Percentiles rank a stretch among this genome's conserved stretches.
phyloP scores from a whole-genome alignment of 2,329 filamentous ascomycete genomes.

The Ophiosphaerella korrae region DNA sequence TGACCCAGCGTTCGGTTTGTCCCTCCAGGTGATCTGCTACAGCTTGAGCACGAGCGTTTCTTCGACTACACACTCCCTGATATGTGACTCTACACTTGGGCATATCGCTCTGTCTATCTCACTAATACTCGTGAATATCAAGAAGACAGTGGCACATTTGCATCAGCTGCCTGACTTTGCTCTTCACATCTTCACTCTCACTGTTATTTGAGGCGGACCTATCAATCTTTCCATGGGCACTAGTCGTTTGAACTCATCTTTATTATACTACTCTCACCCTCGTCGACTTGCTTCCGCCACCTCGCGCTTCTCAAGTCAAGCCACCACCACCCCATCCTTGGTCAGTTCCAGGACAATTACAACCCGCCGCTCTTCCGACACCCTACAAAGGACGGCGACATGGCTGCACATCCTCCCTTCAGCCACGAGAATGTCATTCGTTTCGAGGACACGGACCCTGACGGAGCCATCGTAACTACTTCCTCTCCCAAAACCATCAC shows the following conservation, averaged over 20 bases:
- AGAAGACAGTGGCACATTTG: not conserved
- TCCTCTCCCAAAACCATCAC: not conserved
- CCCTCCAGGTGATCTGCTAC: constrained; percentile 4
- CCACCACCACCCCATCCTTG: not conserved
- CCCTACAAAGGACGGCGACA: not conserved
- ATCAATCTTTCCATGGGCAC: not conserved
- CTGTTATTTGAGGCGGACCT: constrained; percentile 5
- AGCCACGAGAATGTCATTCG: constrained; percentile 6
- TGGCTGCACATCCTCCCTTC: constrained; percentile 9
- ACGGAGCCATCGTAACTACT: not conserved
- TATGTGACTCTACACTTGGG: not conserved
- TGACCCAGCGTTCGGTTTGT: constrained; percentile 12
- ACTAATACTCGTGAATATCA: not conserved
- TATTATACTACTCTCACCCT: not conserved
- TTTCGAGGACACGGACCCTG: not conserved
- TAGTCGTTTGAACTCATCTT: not conserved
- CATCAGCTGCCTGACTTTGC: not conserved
- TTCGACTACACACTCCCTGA: not conserved
- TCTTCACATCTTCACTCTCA: constrained; percentile 4
- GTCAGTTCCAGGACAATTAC: not conserved
- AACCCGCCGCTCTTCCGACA: not conserved
- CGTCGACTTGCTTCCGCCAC: not conserved
- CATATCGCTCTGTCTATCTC: not conserved
- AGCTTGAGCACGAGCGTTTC: not conserved
- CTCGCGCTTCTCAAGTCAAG: not conserved